These are phyloP conservation scores for Ophioceras dolichostomum DNA, from an alignment of 2,329 filamentous ascomycete species.

Conservation along the genomic window DNA sequence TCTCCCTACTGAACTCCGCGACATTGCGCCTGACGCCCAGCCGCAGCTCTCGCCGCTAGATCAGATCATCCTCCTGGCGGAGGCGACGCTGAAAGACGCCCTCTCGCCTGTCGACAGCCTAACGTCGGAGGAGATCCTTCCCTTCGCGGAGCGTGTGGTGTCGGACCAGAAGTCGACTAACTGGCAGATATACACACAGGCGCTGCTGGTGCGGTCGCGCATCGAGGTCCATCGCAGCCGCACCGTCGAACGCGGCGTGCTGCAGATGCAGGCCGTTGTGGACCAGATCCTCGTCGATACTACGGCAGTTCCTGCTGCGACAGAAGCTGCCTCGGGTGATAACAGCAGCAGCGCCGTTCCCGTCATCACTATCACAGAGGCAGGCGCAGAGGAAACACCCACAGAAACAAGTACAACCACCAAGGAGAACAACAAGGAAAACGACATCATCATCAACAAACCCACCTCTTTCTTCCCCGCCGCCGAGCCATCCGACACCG, in stretches of 20 bases:
- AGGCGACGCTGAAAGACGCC: conserved; percentile 79
- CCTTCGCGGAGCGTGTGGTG: conserved; percentile 80
- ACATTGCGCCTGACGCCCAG: conserved; percentile 65
- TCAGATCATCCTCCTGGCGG: conserved; percentile 81
- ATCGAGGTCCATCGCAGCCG: conserved; percentile 81
- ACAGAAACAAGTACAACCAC: background rate
- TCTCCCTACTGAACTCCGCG: conserved; percentile 49
- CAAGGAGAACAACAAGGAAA: background rate
- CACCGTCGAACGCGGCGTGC: conserved; percentile 76
- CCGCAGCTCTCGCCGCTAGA: conserved; percentile 74
- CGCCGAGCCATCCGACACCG: conserved; percentile 63
- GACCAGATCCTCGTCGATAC: conserved; percentile 93
- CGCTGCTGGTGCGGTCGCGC: conserved; percentile 74
- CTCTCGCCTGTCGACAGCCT: conserved; percentile 72
- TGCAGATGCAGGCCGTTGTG: conserved; percentile 90
- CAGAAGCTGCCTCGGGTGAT: conserved; percentile 8
- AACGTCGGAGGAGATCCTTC: conserved; percentile 85
- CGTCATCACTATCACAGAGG: conserved; percentile 29
- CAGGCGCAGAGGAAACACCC: conserved; percentile 18
- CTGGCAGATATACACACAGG: conserved; percentile 97
- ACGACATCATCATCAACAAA: conserved; percentile 18
- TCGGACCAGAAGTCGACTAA: conserved; percentile 84
- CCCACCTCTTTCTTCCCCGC: conserved; percentile 73
- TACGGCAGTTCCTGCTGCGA: conserved; percentile 19
- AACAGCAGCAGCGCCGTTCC: conserved; percentile 24